Evolutionary conservation across 352 stramenopile genomes (phyloP).

Genomic region (Globisporangium recalcitrans): DNA sequence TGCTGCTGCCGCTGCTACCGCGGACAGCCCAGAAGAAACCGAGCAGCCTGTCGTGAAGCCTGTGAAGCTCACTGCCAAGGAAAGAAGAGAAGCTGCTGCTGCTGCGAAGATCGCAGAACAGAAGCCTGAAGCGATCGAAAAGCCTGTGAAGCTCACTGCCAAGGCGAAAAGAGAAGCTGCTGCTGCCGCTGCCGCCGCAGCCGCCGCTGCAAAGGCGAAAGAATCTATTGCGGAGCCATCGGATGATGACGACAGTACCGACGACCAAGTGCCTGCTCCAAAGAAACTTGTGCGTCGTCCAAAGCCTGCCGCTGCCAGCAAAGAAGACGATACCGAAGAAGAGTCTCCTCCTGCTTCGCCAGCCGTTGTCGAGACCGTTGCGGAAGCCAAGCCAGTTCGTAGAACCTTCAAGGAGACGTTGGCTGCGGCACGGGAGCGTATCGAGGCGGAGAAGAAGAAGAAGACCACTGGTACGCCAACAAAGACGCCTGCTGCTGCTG

Average conservation of each 20-base stretch:
- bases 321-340: constrained; percentile 13
- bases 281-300: constrained; percentile 21
- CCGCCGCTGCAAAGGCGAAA: constrained; percentile 1
- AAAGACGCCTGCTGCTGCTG: constrained; percentile 5
- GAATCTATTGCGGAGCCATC: constrained; percentile 4
- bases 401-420: constrained; percentile 44
- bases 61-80: background rate
- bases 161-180: constrained; percentile 17
- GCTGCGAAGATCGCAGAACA: background rate
- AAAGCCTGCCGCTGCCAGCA: constrained; percentile 14
- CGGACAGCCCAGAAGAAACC: background rate
- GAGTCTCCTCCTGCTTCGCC: background rate
- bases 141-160: constrained; percentile 4
- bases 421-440: constrained; percentile 24
- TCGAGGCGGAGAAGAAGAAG: constrained; percentile 31
- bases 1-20: background rate
- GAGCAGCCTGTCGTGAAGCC: background rate
- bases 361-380: background rate
- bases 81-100: background rate
- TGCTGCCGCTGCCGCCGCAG: constrained; percentile 6
- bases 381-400: constrained; percentile 14
- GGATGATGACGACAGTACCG: constrained; percentile 11
- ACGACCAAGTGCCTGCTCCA: constrained; percentile 17
- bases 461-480: constrained; percentile 1
- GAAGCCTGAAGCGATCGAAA: background rate